Conservation (phyloP, 495 filamentous ascomycete genomes). For the Penicillium herquei region DNA sequence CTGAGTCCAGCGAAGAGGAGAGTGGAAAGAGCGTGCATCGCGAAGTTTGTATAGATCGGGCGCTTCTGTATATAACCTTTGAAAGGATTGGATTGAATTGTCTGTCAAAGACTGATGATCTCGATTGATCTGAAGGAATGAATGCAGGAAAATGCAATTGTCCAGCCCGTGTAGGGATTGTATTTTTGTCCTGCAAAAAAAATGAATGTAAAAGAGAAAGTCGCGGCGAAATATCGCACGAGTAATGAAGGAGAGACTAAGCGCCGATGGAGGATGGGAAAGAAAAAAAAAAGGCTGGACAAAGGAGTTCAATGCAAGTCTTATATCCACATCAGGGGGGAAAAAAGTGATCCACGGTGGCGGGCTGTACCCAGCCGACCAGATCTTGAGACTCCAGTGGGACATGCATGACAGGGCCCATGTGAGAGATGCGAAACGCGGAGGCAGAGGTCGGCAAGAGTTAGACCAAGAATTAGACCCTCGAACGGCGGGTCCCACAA, state of each 20-base stretch:
- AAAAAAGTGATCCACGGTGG: conserved; percentile 16
- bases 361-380: conserved; percentile 33
- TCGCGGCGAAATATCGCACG: conserved; percentile 1
- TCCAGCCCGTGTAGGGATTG: conserved; percentile 5
- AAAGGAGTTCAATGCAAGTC: conserved; percentile 3
- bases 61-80: too few species aligned
- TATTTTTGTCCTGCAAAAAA: conserved; percentile 15
- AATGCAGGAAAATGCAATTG: conserved; percentile 10
- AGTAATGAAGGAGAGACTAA: conserved; percentile 15
- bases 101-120: conserved; percentile 19
- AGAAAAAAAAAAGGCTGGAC: conserved; percentile 1
- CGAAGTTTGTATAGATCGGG: background rate
- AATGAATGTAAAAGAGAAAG: conserved; percentile 15
- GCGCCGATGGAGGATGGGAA: conserved; percentile 1
- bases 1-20: conserved; percentile 42
- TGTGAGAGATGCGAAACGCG: conserved; percentile 28
- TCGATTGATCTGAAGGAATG: background rate
- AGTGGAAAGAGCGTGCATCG: conserved; percentile 42
- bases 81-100: conserved; percentile 3
- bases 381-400: conserved; percentile 28
- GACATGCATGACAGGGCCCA: conserved; percentile 26
- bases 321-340: conserved; percentile 4
- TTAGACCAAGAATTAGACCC: conserved; percentile 1
- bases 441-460: conserved; percentile 15
- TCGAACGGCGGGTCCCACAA: conserved; percentile 17